Conservation (phyloP, 441 rosid genomes). For the Euphorbia schlechtendalii region DNA sequence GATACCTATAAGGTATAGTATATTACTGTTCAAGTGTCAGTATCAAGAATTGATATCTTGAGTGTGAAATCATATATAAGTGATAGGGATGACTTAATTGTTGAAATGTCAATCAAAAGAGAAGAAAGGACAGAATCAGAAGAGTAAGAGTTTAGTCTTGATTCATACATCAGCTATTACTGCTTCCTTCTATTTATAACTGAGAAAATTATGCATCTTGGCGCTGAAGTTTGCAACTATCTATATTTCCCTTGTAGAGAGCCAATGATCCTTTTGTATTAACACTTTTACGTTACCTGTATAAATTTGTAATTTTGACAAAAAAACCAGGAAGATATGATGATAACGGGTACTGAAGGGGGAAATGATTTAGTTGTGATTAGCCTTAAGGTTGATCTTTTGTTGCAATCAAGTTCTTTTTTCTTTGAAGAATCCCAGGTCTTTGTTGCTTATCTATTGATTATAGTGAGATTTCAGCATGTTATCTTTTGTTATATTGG, state of each 20-base stretch:
- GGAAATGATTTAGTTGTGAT: background rate
- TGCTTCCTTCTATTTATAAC: background rate
- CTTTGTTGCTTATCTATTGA: background rate
- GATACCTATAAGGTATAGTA: no score
- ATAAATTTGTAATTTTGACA: background rate
- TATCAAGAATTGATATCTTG: no score
- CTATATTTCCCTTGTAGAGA: background rate
- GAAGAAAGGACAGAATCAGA: background rate
- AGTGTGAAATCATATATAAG: no score
- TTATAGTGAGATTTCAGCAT: slow-evolving; percentile 3
- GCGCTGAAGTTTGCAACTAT: background rate
- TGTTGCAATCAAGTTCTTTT: background rate
- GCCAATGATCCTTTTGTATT: background rate
- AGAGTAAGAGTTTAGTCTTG: background rate
- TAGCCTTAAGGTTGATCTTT: background rate
- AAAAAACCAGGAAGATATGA: background rate
- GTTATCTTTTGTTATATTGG: background rate
- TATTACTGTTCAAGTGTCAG: no score
- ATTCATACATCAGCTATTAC: background rate
- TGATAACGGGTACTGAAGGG: background rate
- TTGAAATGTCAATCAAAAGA: no score
- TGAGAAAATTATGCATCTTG: background rate
- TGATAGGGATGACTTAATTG: no score
- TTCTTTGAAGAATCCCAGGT: background rate
- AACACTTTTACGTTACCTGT: background rate